Conservation (phyloP, 805 yeast genomes). For the Candida schatavii region DNA sequence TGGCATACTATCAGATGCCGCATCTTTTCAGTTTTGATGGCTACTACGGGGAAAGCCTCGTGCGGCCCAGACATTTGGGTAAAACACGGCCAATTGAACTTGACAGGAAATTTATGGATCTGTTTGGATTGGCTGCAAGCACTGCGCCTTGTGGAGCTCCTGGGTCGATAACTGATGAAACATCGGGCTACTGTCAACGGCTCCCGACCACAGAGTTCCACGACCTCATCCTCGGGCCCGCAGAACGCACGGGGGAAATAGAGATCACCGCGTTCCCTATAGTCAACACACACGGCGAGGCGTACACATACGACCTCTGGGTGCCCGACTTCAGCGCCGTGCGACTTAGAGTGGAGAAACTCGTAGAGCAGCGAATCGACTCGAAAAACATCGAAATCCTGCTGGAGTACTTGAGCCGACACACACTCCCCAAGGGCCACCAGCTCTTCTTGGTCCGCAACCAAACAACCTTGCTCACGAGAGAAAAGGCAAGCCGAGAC, state of each 20-base stretch:
- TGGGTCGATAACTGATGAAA: not conserved
- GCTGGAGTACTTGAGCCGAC: conserved; percentile 17
- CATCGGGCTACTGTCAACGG: conserved; percentile 25
- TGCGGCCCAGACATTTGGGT: conserved; percentile 38
- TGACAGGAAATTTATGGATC: conserved; percentile 22
- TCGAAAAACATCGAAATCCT: conserved; percentile 30
- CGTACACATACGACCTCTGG: conserved; percentile 29
- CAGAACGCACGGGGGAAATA: conserved; percentile 18
- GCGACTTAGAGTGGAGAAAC: conserved; percentile 45
- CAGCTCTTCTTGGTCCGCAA: conserved; percentile 1
- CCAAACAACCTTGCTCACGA: conserved; percentile 4
- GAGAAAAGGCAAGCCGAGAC: conserved; percentile 4
- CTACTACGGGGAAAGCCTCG: conserved; percentile 36
- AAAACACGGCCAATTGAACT: conserved; percentile 24
- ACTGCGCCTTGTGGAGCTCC: not conserved
- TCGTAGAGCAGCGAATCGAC: conserved; percentile 41
- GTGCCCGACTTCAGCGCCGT: conserved; percentile 40
- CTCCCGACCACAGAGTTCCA: conserved; percentile 21
- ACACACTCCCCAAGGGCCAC: conserved; percentile 6
- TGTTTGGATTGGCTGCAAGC: conserved; percentile 23
- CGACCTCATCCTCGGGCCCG: conserved; percentile 30
- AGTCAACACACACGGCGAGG: conserved; percentile 10
- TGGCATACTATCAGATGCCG: conserved; percentile 37
- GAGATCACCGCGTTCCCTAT: conserved; percentile 20
- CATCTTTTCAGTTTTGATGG: conserved; percentile 47